Evolutionary conservation across 2,329 filamentous ascomycete species (phyloP).

Genomic region (Colletotrichum cordylinicola): DNA sequence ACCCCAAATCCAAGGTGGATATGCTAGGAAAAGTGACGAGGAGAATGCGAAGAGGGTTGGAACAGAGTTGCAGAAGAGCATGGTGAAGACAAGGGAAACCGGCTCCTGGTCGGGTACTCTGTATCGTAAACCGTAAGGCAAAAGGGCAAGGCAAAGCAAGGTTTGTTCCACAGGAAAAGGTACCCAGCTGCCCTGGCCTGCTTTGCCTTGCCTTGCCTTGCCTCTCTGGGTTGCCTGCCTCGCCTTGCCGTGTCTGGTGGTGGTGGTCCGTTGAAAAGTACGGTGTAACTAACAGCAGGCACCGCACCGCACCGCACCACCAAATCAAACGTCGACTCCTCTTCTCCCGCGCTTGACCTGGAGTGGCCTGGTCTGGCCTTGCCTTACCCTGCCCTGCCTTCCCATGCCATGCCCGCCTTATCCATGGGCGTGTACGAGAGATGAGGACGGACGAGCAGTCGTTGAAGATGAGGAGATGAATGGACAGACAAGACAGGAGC

Average conservation of each 20-base stretch:
- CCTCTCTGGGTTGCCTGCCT: not conserved
- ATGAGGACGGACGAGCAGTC: not conserved
- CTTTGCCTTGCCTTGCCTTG: not conserved
- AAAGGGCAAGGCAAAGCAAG: not conserved
- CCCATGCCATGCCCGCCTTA: not conserved
- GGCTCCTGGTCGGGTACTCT: not conserved
- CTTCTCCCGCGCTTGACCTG: not conserved
- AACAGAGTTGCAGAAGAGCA: not conserved
- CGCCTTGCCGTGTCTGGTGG: not conserved
- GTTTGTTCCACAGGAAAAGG: conserved; percentile 1
- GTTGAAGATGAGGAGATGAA: not conserved
- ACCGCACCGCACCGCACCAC: not conserved
- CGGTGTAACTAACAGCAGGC: not conserved
- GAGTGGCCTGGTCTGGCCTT: not conserved
- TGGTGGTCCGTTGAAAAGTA: not conserved
- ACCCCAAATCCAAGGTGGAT: not conserved
- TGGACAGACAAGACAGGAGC: not conserved
- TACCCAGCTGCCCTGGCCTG: conserved; percentile 10
- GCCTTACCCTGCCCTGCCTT: not conserved
- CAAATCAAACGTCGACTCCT: not conserved
- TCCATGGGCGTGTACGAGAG: not conserved
- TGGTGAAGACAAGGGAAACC: not conserved
- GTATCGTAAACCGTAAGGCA: not conserved
- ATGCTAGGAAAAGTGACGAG: not conserved
- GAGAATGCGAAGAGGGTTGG: not conserved